Evolutionary conservation across 2,329 filamentous ascomycete genomes (phyloP).

Genomic region (Domatiomyces catenatus): DNA sequence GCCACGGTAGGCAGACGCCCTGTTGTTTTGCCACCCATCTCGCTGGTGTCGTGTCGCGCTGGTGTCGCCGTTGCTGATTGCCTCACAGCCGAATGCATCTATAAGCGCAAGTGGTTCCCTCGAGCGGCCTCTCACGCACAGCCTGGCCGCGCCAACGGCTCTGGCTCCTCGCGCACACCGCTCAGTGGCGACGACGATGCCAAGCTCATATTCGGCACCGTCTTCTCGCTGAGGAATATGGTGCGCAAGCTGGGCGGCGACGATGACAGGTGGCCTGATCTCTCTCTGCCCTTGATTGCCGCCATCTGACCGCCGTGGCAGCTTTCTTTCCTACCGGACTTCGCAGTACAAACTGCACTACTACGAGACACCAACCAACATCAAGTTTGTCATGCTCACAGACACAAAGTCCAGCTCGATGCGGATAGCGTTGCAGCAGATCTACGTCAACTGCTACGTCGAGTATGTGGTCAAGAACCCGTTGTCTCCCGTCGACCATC

Average conservation of each 20-base stretch:
- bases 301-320: conserved; percentile 23
- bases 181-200: conserved; percentile 62
- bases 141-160: conserved; percentile 25
- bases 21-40: not conserved
- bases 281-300: not conserved
- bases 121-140: conserved; percentile 34
- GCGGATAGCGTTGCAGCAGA: conserved; percentile 88
- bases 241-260: conserved; percentile 84
- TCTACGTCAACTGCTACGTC: conserved; percentile 95
- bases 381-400: conserved; percentile 93
- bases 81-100: conserved; percentile 79
- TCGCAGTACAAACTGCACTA: conserved; percentile 96
- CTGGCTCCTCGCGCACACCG: conserved; percentile 24
- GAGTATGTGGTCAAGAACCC: conserved; percentile 67
- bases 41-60: conserved; percentile 3
- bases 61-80: not conserved
- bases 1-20: conserved; percentile 56
- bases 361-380: conserved; percentile 91
- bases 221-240: conserved; percentile 95
- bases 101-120: conserved; percentile 71
- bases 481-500: conserved; percentile 45
- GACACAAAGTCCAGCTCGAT: conserved; percentile 81
- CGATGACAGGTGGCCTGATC: conserved; percentile 50
- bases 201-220: conserved; percentile 91
- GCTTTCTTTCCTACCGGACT: conserved; percentile 86